phyloP scores from a whole-genome alignment of 169 alveolate species.

The Plasmodium cynomolgi region DNA sequence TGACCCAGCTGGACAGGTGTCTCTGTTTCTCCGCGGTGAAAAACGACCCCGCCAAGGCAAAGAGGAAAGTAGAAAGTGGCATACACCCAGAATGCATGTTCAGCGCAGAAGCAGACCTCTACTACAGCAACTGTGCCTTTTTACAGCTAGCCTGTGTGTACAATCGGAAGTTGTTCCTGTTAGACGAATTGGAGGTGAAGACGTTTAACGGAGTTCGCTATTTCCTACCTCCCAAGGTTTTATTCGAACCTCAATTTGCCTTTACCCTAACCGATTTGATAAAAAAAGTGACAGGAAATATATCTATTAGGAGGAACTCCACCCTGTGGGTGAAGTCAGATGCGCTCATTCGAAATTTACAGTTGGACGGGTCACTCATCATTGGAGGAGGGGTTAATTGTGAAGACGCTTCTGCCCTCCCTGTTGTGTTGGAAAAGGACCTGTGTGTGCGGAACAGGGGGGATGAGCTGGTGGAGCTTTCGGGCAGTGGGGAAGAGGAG shows the following conservation, averaged over 20 bases:
- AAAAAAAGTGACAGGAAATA: constrained; percentile 61
- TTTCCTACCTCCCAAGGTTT: constrained; percentile 60
- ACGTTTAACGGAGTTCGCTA: constrained; percentile 28
- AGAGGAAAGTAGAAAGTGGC: constrained; percentile 77
- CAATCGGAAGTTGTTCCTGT: constrained; percentile 58
- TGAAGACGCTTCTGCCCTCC: not conserved
- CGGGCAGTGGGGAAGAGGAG: not conserved
- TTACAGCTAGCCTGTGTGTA: constrained; percentile 83
- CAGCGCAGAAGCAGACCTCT: constrained; percentile 88
- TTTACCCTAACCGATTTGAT: constrained; percentile 51
- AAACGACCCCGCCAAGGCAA: constrained; percentile 85
- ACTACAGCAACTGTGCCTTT: constrained; percentile 80
- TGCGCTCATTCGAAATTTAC: constrained; percentile 34
- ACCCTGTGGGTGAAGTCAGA: constrained; percentile 65
- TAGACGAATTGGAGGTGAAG: constrained; percentile 15
- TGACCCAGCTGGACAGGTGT: constrained; percentile 86
- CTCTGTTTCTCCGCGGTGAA: constrained; percentile 90
- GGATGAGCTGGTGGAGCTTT: constrained; percentile 11
- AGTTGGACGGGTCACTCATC: constrained; percentile 39
- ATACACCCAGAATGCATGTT: constrained; percentile 87
- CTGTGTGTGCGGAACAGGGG: constrained; percentile 45
- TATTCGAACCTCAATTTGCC: constrained; percentile 65
- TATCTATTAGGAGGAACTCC: constrained; percentile 19
- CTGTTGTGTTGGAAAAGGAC: constrained; percentile 43
- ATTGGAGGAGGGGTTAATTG: constrained; percentile 27